These are phyloP conservation scores for Deuterostichococcus epilithicus DNA, from an alignment of 139 green algal species.

Conservation along the genomic window DNA sequence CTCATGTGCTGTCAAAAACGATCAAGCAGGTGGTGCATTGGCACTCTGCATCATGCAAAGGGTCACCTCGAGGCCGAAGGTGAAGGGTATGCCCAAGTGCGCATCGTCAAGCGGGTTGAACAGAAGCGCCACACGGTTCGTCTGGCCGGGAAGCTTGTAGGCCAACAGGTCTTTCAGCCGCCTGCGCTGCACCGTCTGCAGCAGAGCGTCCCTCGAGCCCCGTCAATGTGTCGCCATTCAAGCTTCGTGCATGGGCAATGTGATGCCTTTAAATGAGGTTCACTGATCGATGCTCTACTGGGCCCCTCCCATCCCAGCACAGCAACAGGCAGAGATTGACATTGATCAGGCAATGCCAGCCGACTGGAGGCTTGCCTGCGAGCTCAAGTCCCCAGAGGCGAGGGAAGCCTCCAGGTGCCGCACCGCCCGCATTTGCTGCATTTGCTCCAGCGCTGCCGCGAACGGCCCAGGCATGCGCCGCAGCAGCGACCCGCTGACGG, in stretches of 20 bases:
- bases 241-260: too few relatives aligned
- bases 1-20: too few relatives aligned
- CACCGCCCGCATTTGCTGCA: background rate
- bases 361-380: background rate
- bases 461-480: background rate
- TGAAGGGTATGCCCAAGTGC: constrained; percentile 38
- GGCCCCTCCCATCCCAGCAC: too few relatives aligned
- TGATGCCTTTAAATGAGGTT: too few relatives aligned
- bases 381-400: background rate
- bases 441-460: background rate
- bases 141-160: constrained; percentile 74
- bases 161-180: constrained; percentile 51
- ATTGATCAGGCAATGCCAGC: too few relatives aligned
- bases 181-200: background rate
- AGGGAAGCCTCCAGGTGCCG: background rate
- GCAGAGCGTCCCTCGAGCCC: too few relatives aligned
- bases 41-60: too few relatives aligned
- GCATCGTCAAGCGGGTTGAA: constrained; percentile 47
- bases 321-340: too few relatives aligned
- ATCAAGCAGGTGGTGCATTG: too few relatives aligned
- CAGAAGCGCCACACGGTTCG: constrained; percentile 72
- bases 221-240: too few relatives aligned
- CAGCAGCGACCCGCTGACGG: background rate
- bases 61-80: constrained; percentile 63
- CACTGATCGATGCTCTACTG: too few relatives aligned